phyloP scores from a whole-genome alignment of 495 filamentous ascomycete genomes.

The Lentithecium fluviatile region DNA sequence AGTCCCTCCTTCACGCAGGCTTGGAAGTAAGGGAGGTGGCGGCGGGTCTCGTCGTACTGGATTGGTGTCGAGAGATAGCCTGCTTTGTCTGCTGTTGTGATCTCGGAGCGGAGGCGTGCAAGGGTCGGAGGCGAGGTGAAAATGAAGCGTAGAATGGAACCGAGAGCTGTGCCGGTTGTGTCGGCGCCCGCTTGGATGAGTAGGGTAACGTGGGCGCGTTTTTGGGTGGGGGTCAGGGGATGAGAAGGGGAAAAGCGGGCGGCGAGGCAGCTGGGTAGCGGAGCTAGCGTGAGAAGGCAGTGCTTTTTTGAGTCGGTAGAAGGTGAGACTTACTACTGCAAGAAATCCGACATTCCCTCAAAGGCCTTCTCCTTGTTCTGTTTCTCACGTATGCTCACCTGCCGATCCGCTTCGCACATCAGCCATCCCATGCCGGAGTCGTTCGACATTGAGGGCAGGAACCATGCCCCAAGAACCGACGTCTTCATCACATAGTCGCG shows the following conservation, averaged over 20 bases:
- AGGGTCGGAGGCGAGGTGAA: constrained; percentile 50
- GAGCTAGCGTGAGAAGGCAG: background rate
- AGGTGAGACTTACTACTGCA: constrained; percentile 21
- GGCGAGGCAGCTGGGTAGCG: constrained; percentile 6
- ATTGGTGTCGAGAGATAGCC: constrained; percentile 44
- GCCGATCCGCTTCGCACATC: constrained; percentile 28
- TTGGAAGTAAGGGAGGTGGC: constrained; percentile 57
- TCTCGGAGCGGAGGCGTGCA: constrained; percentile 47
- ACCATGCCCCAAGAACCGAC: constrained; percentile 20
- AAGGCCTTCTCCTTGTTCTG: constrained; percentile 18
- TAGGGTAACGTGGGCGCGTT: constrained; percentile 23
- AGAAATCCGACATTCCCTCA: constrained; percentile 23
- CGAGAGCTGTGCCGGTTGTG: constrained; percentile 60
- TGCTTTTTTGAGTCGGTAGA: background rate
- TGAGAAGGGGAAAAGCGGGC: constrained; percentile 16
- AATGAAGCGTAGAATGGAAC: constrained; percentile 56
- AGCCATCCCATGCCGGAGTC: constrained; percentile 23
- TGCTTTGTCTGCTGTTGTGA: constrained; percentile 44
- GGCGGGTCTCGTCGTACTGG: constrained; percentile 41
- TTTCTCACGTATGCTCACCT: constrained; percentile 18
- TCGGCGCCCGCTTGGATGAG: constrained; percentile 56
- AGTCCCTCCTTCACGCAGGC: constrained; percentile 63
- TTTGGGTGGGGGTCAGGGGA: constrained; percentile 13
- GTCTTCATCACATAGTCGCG: constrained; percentile 18
- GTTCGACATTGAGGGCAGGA: constrained; percentile 10